Conservation (phyloP, 345 rosid genomes). For the Hevea brasiliensis region DNA sequence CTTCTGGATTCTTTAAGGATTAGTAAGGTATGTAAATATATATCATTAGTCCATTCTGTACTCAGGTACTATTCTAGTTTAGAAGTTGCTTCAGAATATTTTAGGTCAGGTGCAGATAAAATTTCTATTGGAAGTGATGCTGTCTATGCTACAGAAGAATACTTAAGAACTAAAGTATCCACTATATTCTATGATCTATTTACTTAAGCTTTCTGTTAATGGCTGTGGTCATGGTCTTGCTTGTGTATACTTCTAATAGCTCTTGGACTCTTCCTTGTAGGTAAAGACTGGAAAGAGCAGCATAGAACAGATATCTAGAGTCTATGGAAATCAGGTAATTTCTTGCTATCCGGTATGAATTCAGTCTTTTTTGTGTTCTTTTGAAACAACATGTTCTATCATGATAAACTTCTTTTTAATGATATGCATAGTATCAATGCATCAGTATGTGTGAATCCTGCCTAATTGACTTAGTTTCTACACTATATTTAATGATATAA, state of each 20-base stretch:
- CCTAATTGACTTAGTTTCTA: background rate
- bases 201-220: background rate
- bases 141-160: slow-evolving; percentile 88
- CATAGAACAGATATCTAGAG: slow-evolving; percentile 89
- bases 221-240: slow-evolving; percentile 4
- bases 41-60: slow-evolving; percentile 2
- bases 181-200: slow-evolving; percentile 10
- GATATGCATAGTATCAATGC: background rate
- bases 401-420: too few species aligned
- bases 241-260: slow-evolving; percentile 10
- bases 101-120: slow-evolving; percentile 97
- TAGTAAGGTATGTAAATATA: background rate
- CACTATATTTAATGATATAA: background rate
- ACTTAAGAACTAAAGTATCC: slow-evolving; percentile 72
- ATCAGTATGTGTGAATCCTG: background rate
- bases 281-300: slow-evolving; percentile 84
- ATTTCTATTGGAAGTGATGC: slow-evolving; percentile 97
- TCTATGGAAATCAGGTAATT: slow-evolving; percentile 92
- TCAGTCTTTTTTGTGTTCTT: background rate
- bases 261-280: slow-evolving; percentile 38
- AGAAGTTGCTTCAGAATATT: slow-evolving; percentile 97
- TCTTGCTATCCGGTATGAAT: background rate
- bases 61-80: slow-evolving; percentile 91
- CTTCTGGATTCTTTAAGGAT: background rate
- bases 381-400: background rate